Evolutionary conservation across 108 stramenopile species (phyloP), one percentile per base, ranked within the genome.

Genomic region (Discostella pseudostelligera): DNA sequence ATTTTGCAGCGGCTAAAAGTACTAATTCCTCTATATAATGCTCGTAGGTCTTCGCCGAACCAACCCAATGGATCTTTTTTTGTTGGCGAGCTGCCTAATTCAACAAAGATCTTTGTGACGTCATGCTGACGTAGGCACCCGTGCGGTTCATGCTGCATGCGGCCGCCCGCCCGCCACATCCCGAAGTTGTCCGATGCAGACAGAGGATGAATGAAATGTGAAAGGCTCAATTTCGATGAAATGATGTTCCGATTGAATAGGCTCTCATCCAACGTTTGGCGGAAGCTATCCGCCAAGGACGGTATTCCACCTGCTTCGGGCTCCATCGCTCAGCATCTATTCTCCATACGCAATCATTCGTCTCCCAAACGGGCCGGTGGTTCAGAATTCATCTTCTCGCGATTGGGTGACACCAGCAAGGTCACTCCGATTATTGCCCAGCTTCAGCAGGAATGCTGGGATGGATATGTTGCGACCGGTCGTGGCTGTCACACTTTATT

Each of bases 401-500:
- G 64, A 12, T 58, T 65, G 11, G 64, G 28, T 4, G 72, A 73
- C 19, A 3, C 39, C 4, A 73, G 58, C 48, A 73, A 50, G 44
- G 51, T 65, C 22, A 65, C 72, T 0, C 72, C 72, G 16, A 69
- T 81, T 16, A 58, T 84, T 13, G 69, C 67, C 22, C 75, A 84
- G 56, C 73, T 84, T 11, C 74, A 79, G 40, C 81, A 82, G 47
- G 74, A 80, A 49, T 70, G 78, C 45, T 87, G 87, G 87, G 82
- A 84, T 29, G 76, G 73, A 1, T 87, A 87, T 56, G 67, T 84
- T 11, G 44, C 71, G 1, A 83, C 82, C 4, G 87, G 87, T 10
- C 77, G 84, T 25, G 87, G 87, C 6, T 76, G 82, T 24, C 78
- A 73, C 28, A 81, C 82, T 11, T 59, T 87, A 0, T 87, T 87